Evolutionary conservation across 2,329 filamentous ascomycete species (phyloP).

Genomic region (Colletotrichum spinosum): DNA sequence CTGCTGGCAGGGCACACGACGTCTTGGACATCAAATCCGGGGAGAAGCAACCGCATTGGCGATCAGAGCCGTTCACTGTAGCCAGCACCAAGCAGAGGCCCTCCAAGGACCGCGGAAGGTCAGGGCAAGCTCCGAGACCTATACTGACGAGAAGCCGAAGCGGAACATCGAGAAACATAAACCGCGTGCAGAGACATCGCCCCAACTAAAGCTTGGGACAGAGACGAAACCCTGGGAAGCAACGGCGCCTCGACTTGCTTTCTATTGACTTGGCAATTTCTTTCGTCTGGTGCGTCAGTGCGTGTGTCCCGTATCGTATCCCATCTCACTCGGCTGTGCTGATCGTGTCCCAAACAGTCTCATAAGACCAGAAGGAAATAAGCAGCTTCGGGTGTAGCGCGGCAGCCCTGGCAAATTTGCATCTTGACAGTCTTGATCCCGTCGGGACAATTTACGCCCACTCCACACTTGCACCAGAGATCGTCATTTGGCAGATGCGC

Average conservation of each 20-base stretch:
- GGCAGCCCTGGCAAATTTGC: conserved; percentile 11
- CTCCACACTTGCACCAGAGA: conserved; percentile 36
- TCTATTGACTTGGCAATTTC: conserved; percentile 18
- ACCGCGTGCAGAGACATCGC: conserved; percentile 13
- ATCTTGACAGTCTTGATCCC: conserved; percentile 22
- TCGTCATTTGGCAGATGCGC: conserved; percentile 39
- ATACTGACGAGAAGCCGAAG: neutral
- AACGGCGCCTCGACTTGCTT: conserved; percentile 20
- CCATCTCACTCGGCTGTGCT: conserved; percentile 12
- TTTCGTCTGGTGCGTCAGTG: conserved; percentile 6
- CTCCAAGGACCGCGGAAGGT: conserved; percentile 11
- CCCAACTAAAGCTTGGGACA: neutral
- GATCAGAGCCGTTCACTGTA: too few relatives aligned
- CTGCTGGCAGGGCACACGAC: conserved; percentile 12
- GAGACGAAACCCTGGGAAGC: neutral
- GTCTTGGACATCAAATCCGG: neutral
- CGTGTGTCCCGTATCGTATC: conserved; percentile 3
- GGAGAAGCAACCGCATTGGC: conserved; percentile 12
- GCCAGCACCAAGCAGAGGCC: neutral
- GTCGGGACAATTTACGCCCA: conserved; percentile 35
- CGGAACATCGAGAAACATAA: conserved; percentile 16
- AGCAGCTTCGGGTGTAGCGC: conserved; percentile 19
- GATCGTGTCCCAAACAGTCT: conserved; percentile 25
- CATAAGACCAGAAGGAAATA: conserved; percentile 19
- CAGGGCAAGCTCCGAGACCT: conserved; percentile 33